A percentile compares a stretch with the other conserved stretches of the same genome.
These are phyloP conservation scores for Rosellinia necatrix DNA, from an alignment of 2,329 filamentous ascomycete species.

Conservation along the genomic window DNA sequence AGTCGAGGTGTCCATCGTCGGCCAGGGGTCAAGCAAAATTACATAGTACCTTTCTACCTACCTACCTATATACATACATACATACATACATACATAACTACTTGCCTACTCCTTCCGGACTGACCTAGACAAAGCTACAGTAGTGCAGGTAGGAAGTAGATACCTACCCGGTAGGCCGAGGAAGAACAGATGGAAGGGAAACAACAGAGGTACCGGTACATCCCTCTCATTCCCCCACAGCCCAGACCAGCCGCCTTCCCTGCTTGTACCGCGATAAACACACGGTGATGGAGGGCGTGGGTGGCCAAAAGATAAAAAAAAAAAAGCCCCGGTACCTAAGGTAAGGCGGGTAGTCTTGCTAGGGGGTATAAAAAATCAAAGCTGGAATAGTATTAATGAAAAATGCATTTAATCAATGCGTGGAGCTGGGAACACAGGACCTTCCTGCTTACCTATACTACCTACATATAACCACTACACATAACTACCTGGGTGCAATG, in stretches of 20 bases:
- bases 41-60: not conserved
- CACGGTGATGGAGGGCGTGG: not conserved
- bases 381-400: too few species aligned
- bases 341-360: too few species aligned
- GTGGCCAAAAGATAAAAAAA: not conserved
- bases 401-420: too few species aligned
- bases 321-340: conserved; percentile 1
- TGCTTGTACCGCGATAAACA: conserved; percentile 12
- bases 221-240: conserved; percentile 7
- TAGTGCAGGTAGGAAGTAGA: too few species aligned
- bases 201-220: conserved; percentile 16
- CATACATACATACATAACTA: not conserved
- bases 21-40: conserved; percentile 13
- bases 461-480: too few species aligned
- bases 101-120: too few species aligned
- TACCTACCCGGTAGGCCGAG: not conserved
- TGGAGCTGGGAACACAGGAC: conserved; percentile 14
- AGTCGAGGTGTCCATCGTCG: conserved; percentile 23
- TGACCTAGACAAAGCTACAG: too few species aligned
- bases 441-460: too few species aligned
- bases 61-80: not conserved
- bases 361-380: too few species aligned
- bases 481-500: too few species aligned
- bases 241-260: conserved; percentile 5
- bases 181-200: not conserved